Conservation (phyloP, 129 eudicot species). For the Flaveria linearis region DNA sequence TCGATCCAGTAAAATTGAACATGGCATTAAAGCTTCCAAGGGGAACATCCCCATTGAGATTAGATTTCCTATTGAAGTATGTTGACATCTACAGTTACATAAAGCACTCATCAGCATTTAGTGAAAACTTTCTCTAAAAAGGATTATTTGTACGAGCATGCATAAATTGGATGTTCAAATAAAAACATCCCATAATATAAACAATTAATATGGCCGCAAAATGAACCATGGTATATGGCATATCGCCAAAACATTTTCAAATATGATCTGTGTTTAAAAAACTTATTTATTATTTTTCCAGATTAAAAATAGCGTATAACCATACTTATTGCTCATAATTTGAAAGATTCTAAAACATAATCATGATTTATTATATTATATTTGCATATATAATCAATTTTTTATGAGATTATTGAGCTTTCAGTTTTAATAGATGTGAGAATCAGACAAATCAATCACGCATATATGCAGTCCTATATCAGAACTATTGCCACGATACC, state of each 20-base stretch:
- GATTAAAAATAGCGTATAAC: not conserved
- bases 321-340: slow-evolving; percentile 16
- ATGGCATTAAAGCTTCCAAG: slow-evolving; percentile 94
- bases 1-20: slow-evolving; percentile 91
- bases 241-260: not conserved
- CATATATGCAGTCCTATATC: not conserved
- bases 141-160: not conserved
- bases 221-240: slow-evolving; percentile 3
- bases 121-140: not conserved
- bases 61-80: slow-evolving; percentile 71
- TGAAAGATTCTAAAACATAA: not conserved
- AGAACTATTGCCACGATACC: not conserved
- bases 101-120: slow-evolving; percentile 27
- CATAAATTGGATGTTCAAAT: not conserved
- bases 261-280: not conserved
- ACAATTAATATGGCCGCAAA: slow-evolving; percentile 10
- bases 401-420: not conserved
- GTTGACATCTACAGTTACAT: slow-evolving; percentile 66
- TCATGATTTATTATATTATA: not conserved
- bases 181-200: not conserved
- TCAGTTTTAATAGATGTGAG: not conserved
- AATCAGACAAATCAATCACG: not conserved
- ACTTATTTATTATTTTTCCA: not conserved
- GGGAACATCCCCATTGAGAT: slow-evolving; percentile 63
- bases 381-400: not conserved